Evolutionary conservation across 2,329 filamentous ascomycete species (phyloP), one percentile per base, ranked within the genome.

Genomic region (Waltergamsia citrina): DNA sequence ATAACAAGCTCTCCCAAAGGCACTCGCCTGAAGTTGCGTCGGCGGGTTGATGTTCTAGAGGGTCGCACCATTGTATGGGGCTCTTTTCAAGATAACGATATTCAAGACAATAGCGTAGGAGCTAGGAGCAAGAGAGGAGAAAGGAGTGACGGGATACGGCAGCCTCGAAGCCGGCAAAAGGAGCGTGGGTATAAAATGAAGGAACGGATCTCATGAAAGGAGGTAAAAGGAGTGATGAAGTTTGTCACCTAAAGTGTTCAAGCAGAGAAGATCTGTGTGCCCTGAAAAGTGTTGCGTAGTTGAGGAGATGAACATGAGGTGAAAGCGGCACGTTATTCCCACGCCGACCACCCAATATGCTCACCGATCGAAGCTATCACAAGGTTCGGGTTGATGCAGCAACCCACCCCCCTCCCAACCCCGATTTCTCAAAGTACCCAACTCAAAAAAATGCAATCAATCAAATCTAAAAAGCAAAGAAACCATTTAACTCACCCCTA

Each of bases 401-500:
- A 30, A 9, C n/a, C n/a, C n/a, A n/a, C n/a, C n/a, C n/a, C n/a
- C n/a, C n/a, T n/a, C n/a, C n/a, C n/a, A n/a, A n/a, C n/a, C n/a
- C n/a, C n/a, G n/a, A n/a, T n/a, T n/a, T n/a, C n/a, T n/a, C n/a
- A n/a, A n/a, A n/a, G n/a, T n/a, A n/a, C n/a, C n/a, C n/a, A n/a
- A n/a, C n/a, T n/a, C n/a, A n/a, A n/a, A n/a, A n/a, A n/a, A n/a
- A n/a, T 4, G 17, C 7, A 20, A 8, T 19, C 9, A 7, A 32
- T 19, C 22, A 37, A 20, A 19, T 20, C 34, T 34, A 31, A 9
- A 32, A 29, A 23, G 24, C 6, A 10, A 30, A 26, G 31, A 16
- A 33, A 16, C 6, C 18, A 16, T 7, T 17, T 20, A 12, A 54
- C 56, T 56, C 38, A 59, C 56, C 49, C 43, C 54, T 48, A 33